Base-by-base conservation (phyloP, 106 monocot genomes). In the Chionographis japonica region DNA sequence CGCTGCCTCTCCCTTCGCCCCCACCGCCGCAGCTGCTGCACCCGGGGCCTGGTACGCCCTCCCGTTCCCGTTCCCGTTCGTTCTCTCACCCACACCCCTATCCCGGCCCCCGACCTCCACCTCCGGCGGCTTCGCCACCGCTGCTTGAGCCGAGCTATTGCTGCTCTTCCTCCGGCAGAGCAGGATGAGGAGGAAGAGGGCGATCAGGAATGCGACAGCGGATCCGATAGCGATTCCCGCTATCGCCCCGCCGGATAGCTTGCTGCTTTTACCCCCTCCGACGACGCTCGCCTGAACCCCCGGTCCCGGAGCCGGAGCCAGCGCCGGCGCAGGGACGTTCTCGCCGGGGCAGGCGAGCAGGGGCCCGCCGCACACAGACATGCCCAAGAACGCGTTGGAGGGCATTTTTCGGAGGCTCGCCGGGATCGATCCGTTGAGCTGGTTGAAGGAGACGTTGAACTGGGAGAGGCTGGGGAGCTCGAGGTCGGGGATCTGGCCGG, bases 401-500 rank as follows among this genome's bases (percentile, higher is more conserved):
- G 80, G 73, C 80, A 58, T 49, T 7, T 54, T 64, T 17, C 82
- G 78, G 60, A 97, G 83, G 43, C 61, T 63, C 1, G 1, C 17
- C 12, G 92, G 97, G 40, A 97, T 74, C 15, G 97, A 87, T n/a
- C 92, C 92, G 35, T 78, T 92, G 60, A 98, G 73, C 49, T 78
- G 56, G 66, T 92, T 98, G 73, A 40, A 90, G 2, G 97, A 98
- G 20, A 92, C 89, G 61, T 98, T 90, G 75, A 98, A 90, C 64
- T 77, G 74, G 3, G 10, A 61, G 10, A 95, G 72, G 9, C 66
- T 72, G 4, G 75, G 62, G 15, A 88, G 64, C 39, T 81, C 54
- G 4, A 95, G 62, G 36, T 77, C 73, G 13, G 90, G 87, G 69
- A 94, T 80, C 72, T 75, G 60, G 37, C 90, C 90, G n/a, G 72